Base-by-base conservation (phyloP, 768 basidiomycete genomes). In the Agrocybe praecox region DNA sequence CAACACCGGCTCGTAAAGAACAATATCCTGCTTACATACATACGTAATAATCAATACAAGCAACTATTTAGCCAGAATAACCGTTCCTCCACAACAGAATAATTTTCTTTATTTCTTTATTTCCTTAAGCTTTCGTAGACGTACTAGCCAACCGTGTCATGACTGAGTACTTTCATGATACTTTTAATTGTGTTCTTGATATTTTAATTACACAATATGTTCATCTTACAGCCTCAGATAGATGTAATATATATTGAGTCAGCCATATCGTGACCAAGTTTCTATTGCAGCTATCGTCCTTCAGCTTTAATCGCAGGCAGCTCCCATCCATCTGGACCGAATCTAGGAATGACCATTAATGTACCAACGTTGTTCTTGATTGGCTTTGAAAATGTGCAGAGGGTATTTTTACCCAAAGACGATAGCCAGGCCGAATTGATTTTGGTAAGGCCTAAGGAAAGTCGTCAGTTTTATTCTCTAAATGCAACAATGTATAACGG, bases 351-450 rank as follows among this genome's bases (percentile, higher is more conserved):
- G 10, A 88, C 84, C 80, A 94, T 86, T 57, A 87, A 74, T 10
- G 80, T 74, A 7, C 94, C 89, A 1, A 78, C 72, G 42, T 75
- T 84, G 51, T 87, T 87, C 71, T 89, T 89, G 22, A 84, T 69
- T 1, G 93, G 91, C 71, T 94, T 95, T 7, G 92, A 94, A 70
- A 92, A 97, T 1, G 89, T 89, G 72, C 96, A 98, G 21, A 98
- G 73, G 0, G 88, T 78, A n/a, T 81, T 76, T 52, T 83, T 88
- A 10, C 91, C 96, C 8, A 98, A 80, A 0, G 81, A 80, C 2
- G 92, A 79, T 33, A 99, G 74, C 97, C 97, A 99, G 9, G 84
- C 80, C 1, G 94, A 83, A 70, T 98, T 96, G 60, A 98, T 79
- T 32, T 87, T 79, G 0, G 96, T 98, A 21, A 96, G 64, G 19